Evolutionary conservation across 306 rosid species (phyloP), one percentile per base, ranked within the genome.

Genomic region (Gynostemma pentaphyllum): DNA sequence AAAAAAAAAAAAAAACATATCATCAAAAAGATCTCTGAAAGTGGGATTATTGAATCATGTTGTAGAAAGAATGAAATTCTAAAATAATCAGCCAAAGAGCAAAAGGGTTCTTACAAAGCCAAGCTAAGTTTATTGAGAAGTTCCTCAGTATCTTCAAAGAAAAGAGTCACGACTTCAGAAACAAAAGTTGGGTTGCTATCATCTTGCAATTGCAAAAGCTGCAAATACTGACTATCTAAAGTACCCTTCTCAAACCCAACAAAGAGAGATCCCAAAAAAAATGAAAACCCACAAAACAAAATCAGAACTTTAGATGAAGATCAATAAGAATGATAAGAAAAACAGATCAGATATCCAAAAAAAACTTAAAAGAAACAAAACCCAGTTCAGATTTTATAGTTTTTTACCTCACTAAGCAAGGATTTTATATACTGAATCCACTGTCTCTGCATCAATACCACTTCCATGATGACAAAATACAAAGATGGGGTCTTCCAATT

Each of bases 181-280:
- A 94, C 99, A 76, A 94, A 94, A 12, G 89, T 96, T 62, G 97
- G 97, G 70, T 88, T 94, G 80, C 79, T 89, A 71, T 94, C 97
- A 70, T 94, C 99, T 85, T 89, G 95, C 1, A 94, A 94, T 79
- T 94, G 99, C 71, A 81, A 87, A 60, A 94, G 97, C 78, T 94
- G 99, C 64, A 88, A 60, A 78, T 88, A 94, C 79, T 94, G 97
- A 50, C 76, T 75, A 81, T 94, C 97, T 79, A 94, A 51, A 52
- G 75, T 72, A 9, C 94, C 87, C 99, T 94, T 69, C 70, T 34
- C 71, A 21, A 84, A 60, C 67, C 70, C 70, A 45, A 37, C 30
- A 62, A 61, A 56, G 13, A 24, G 47, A 66, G 39, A 79, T 70
- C 9, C 76, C n/a, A 61, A 61, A 15, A 46, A 59, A 61, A 67